Base-by-base conservation (phyloP, 148 eudicot species). In the Cornus controversa region DNA sequence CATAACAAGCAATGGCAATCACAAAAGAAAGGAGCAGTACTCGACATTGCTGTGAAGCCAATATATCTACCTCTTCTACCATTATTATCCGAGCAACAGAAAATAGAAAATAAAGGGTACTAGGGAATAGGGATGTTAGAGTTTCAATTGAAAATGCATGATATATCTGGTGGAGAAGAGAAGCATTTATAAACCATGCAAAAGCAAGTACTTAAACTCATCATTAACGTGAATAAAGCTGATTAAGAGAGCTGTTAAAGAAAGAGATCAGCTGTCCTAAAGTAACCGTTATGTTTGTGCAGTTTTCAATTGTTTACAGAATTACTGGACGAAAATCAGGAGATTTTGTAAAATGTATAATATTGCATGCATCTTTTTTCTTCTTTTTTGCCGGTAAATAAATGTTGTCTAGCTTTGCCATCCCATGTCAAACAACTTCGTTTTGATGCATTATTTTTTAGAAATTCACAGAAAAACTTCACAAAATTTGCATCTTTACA, bases 1-100 rank as follows among this genome's bases (percentile, higher is more conserved):
- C 86, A 26, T 69, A 23, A 62, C 87, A 88, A 68, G 82, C 62
- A 60, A 67, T 58, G 4, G 86, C 29, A 16, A 82, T 73, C 24
- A 70, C 70, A 10, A 86, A 72, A 58, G 77, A 29, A 23, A 84
- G 20, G 3, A 85, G 23, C 15, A 69, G 8, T n/a, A n/a, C n/a
- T 62, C 72, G 60, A 6, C 27, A 64, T n/a, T 34, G 36, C 53
- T 9, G 20, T 1, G 69, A 73, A 67, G 47, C 36, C 37, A 67
- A 72, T n/a, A 53, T 45, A 25, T 54, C 6, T 47, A 37, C 70
- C 66, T 78, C 72, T 50, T 60, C 11, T 65, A 62, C 62, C 82
- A 82, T 82, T 72, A 82, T 82, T 72, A 16, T 28, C 28, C 11
- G 15, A 26, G 64, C 64, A 60, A 8, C 36, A 10, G 27, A 8